Base-by-base conservation (phyloP, 805 yeast species). In the Wilhelminamyces savonicus region DNA sequence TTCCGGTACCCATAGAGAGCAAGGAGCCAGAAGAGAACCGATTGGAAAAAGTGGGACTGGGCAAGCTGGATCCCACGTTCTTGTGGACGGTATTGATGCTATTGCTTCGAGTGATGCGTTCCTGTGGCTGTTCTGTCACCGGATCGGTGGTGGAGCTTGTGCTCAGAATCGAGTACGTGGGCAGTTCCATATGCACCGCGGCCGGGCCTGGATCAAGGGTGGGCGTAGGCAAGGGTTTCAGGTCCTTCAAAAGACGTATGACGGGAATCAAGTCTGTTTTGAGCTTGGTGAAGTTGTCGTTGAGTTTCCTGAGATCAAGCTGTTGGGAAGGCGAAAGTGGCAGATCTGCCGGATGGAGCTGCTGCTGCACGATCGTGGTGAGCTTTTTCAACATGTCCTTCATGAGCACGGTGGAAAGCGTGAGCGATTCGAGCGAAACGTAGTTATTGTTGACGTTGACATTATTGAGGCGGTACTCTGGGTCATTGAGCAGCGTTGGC, bases 211-310 rank as follows among this genome's bases (percentile, higher is more conserved):
- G 69, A 38, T 50, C 71, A 24, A 63, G 50, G 1, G 74, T 69
- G 5, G 82, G 86, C 0, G 81, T 74, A 0, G 86, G 86, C 29
- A 80, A 59, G 4, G 85, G 86, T 43, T 75, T 70, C 39, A 72
- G 56, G 50, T 81, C 87, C 44, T 81, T 81, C 26, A 72, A 61
- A 28, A 72, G 59, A 33, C 79, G 67, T 32, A 78, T 65, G 6
- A 79, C 66, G 1, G 87, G 88, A 24, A 76, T 56, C 41, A 81
- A 54, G 37, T 81, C 88, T 26, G 78, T 75, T 29, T 80, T 65
- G 38, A 82, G 61, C 43, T 73, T 65, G 26, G 61, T 55, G 46
- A 77, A 71, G 43, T 69, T 71, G 15, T 77, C 83, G 30, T 59
- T 58, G 28, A 81, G 60, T 36, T 54, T 58, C 36, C 60, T 62